These are phyloP conservation scores for Begonia masoniana DNA, from an alignment of 306 rosid species.

Conservation along the genomic window DNA sequence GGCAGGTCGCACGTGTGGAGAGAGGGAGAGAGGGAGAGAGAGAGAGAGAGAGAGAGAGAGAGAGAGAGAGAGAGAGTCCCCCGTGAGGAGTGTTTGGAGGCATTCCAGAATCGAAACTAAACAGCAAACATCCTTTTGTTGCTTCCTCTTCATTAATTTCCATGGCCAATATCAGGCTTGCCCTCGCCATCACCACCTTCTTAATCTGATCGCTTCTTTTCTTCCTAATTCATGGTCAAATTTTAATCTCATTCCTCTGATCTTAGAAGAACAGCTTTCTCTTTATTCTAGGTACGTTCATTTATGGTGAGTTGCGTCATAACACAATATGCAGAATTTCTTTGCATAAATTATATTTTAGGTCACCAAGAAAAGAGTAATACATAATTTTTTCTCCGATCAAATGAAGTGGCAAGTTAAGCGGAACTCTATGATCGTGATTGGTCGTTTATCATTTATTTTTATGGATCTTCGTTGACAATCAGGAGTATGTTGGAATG, in stretches of 20 bases:
- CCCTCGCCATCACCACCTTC: constrained; percentile 52
- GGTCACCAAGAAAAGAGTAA: no score
- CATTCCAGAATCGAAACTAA: constrained; percentile 59
- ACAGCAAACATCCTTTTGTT: constrained; percentile 49
- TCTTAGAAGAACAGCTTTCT: no score
- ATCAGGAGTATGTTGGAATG: no score
- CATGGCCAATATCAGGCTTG: constrained; percentile 41
- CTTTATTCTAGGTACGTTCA: no score
- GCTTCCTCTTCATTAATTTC: constrained; percentile 73
- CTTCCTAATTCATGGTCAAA: constrained; percentile 1
- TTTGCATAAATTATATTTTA: no score
- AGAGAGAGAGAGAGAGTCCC: constrained; percentile 27
- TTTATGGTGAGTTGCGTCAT: no score
- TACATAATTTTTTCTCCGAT: no score
- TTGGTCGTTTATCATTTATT: no score
- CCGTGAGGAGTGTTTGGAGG: constrained; percentile 99
- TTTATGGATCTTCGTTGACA: no score
- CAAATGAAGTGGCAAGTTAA: no score
- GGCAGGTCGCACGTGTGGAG: constrained; percentile 67
- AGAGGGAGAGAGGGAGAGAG: constrained; percentile 15
- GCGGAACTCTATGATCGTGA: no score
- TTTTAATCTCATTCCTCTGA: constrained; percentile 3
- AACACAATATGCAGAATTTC: no score
- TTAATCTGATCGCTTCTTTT: constrained; percentile 8
- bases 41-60: constrained; percentile 27